Evolutionary conservation across 352 stramenopile genomes (phyloP).

Genomic region (Peronosclerospora sorghi): DNA sequence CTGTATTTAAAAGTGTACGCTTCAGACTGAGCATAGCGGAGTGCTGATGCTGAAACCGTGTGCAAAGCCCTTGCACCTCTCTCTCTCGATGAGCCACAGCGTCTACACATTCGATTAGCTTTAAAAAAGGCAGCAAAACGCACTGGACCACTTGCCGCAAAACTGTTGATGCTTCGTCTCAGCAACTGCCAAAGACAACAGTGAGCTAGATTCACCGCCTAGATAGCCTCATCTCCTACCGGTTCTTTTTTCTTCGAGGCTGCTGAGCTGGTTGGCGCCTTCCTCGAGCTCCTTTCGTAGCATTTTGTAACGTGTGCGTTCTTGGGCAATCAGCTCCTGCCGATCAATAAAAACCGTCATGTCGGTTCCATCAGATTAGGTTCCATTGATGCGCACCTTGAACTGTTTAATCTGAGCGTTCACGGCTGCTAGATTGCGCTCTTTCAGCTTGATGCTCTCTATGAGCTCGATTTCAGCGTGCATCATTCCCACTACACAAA

Average conservation of each 20-base stretch:
- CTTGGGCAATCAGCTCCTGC: slow-evolving; percentile 32
- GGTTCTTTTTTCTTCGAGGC: slow-evolving; percentile 33
- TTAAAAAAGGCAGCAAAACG: not conserved
- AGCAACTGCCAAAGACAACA: slow-evolving; percentile 15
- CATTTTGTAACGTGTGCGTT: slow-evolving; percentile 28
- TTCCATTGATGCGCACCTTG: slow-evolving; percentile 23
- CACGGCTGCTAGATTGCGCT: slow-evolving; percentile 33
- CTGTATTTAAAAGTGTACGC: slow-evolving; percentile 17
- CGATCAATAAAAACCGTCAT: not conserved
- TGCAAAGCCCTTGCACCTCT: slow-evolving; percentile 21
- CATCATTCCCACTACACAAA: slow-evolving; percentile 65
- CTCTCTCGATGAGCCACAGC: slow-evolving; percentile 21
- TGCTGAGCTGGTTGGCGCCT: slow-evolving; percentile 22
- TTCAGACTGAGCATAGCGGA: slow-evolving; percentile 23
- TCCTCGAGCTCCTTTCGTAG: slow-evolving; percentile 16
- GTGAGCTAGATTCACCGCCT: not conserved
- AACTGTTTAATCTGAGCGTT: slow-evolving; percentile 39
- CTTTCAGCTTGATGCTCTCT: slow-evolving; percentile 53
- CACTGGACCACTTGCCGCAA: slow-evolving; percentile 14
- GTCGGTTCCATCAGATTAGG: not conserved
- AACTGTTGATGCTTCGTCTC: slow-evolving; percentile 33
- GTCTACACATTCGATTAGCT: slow-evolving; percentile 15
- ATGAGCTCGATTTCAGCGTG: slow-evolving; percentile 61
- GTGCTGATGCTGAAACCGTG: slow-evolving; percentile 21
- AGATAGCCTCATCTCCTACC: slow-evolving; percentile 9